Base-by-base conservation (phyloP, 2,329 filamentous ascomycete genomes). In the Fusarium dlaminii region DNA sequence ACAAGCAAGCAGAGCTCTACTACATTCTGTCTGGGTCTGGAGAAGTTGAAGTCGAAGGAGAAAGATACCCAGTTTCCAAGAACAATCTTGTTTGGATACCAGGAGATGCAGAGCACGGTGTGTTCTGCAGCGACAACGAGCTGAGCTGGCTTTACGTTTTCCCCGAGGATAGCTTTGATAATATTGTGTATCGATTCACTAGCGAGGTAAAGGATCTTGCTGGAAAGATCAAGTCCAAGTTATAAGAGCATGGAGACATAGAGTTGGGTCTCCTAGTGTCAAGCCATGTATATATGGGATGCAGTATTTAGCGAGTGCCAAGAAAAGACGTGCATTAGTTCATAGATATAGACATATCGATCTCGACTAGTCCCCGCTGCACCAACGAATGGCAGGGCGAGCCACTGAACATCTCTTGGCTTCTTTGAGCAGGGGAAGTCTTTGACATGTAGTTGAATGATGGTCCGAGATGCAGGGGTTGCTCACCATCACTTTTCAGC, bases 1-100 rank as follows among this genome's bases (percentile, higher is more conserved):
- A 79, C 40, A 68, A 66, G 9, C 78, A 79, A 46, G 65, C 78
- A 22, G 78, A 79, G 42, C 64, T 79, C 6, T 79, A 79, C 49
- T 79, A 75, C 56, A 60, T 79, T 8, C 36, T 79, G 8, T 62
- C 54, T 2, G 78, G 78, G 4, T 55, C 55, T 0, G 78, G 78
- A 1, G 58, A 78, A 40, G 68, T 79, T 3, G 75, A 79, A 43
- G 57, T 78, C 5, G 60, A 72, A 3, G 73, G 76, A 10, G 42
- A 61, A 39, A 51, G 73, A 49, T 52, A 61, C 20, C 32, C 49
- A 3, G 75, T 78, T 18, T 55, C 64, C 7, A 68, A 72, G 8
- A 72, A 63, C 8, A 77, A 60, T 15, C 56, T 78, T 10, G 4
- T 78, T 6, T 78, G 76, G 75, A 72, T 78, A 20, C 76, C 75